Conservation (phyloP, 2,329 filamentous ascomycete genomes). For the Claviceps sp. region DNA sequence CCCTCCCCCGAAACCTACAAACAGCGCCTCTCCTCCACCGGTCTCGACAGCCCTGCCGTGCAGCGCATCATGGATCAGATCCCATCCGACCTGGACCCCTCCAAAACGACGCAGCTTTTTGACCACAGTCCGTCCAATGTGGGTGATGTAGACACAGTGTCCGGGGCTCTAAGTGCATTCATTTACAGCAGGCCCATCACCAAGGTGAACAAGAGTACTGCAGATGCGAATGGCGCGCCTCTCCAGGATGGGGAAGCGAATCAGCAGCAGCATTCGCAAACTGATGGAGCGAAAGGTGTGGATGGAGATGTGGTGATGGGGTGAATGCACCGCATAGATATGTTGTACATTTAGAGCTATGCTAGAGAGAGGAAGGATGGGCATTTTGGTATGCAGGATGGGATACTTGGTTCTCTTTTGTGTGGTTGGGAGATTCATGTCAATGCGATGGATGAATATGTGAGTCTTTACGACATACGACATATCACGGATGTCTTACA, state of each 20-base stretch:
- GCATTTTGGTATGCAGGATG: no score
- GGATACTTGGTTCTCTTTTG: no score
- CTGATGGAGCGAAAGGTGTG: not conserved
- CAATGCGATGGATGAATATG: no score
- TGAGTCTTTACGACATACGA: no score
- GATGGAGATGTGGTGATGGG: no score
- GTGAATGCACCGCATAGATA: no score
- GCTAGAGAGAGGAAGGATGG: no score
- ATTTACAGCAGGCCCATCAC: constrained; percentile 12
- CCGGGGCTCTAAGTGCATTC: constrained; percentile 13
- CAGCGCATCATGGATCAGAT: constrained; percentile 12
- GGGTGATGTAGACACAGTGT: constrained; percentile 5
- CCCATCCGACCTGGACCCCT: constrained; percentile 13
- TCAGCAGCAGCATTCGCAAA: not conserved
- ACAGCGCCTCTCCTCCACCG: constrained; percentile 16
- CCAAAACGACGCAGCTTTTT: constrained; percentile 15
- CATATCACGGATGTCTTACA: no score
- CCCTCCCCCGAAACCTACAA: constrained; percentile 17
- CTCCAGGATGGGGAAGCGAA: not conserved
- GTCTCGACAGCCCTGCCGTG: constrained; percentile 12
- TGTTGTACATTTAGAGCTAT: no score
- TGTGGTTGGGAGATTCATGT: no score
- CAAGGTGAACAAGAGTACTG: not conserved
- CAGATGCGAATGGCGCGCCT: not conserved
- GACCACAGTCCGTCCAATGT: constrained; percentile 15